These are phyloP conservation scores for Murraya paniculata DNA, from an alignment of 345 rosid genomes.

Conservation along the genomic window DNA sequence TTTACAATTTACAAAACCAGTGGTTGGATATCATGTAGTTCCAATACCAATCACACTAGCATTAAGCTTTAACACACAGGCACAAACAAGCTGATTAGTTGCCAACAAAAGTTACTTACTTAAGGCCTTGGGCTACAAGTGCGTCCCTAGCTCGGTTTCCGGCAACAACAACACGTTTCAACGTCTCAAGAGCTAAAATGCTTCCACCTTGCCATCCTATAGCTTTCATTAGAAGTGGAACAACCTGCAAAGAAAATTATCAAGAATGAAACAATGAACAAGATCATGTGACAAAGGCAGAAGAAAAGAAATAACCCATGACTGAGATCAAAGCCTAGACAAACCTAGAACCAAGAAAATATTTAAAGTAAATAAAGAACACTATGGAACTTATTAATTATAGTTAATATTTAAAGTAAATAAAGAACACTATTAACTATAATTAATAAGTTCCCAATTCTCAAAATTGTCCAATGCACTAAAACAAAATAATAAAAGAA, in stretches of 20 bases:
- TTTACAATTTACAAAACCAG: background rate
- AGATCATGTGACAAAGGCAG: background rate
- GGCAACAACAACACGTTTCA: slow-evolving; percentile 93
- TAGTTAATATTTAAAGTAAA: background rate
- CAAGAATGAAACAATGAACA: slow-evolving; percentile 20
- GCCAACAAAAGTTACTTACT: slow-evolving; percentile 36
- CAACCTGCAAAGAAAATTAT: slow-evolving; percentile 56
- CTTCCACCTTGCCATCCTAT: slow-evolving; percentile 99
- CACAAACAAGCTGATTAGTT: background rate
- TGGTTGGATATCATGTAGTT: background rate
- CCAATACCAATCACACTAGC: background rate
- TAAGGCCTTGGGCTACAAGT: slow-evolving; percentile 96
- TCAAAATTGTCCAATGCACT: background rate
- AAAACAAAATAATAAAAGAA: background rate
- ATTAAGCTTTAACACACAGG: background rate
- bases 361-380: background rate
- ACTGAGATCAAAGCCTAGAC: background rate
- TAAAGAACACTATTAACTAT: background rate
- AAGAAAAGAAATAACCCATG: background rate
- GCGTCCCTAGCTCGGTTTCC: slow-evolving; percentile 99
- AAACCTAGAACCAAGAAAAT: background rate
- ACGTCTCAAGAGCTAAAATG: slow-evolving; percentile 94
- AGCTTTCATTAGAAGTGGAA: slow-evolving; percentile 98
- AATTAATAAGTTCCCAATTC: background rate
- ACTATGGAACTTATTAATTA: background rate